phyloP scores from a whole-genome alignment of 2,329 filamentous ascomycete genomes.

The Whalleya microplaca region DNA sequence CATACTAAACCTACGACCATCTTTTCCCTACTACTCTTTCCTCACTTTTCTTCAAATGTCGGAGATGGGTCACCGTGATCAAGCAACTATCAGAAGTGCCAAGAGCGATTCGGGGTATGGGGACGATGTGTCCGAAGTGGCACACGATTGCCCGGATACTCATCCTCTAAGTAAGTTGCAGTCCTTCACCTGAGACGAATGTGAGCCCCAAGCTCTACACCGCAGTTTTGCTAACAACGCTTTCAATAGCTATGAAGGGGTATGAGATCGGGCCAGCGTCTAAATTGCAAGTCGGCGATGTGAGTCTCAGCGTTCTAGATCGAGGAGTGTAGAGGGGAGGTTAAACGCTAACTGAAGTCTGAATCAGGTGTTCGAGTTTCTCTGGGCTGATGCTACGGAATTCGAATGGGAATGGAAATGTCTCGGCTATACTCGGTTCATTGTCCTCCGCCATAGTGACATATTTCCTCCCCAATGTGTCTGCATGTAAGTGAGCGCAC shows the following conservation, averaged over 20 bases:
- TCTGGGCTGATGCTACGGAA: slow-evolving; percentile 42
- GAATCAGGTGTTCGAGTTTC: slow-evolving; percentile 41
- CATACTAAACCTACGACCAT: slow-evolving; percentile 14
- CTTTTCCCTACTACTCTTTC: slow-evolving; percentile 27
- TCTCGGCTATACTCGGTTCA: slow-evolving; percentile 42
- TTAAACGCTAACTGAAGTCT: slow-evolving; percentile 11
- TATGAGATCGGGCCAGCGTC: slow-evolving; percentile 41
- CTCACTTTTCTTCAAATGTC: slow-evolving; percentile 33
- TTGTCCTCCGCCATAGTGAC: slow-evolving; percentile 42
- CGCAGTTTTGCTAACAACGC: slow-evolving; percentile 12
- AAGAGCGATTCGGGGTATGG: slow-evolving; percentile 42
- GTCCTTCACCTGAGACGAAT: slow-evolving; percentile 1
- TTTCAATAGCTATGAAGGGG: slow-evolving; percentile 37
- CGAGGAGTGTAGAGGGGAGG: background rate
- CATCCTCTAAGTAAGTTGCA: slow-evolving; percentile 39
- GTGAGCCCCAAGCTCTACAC: background rate
- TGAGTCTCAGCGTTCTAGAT: slow-evolving; percentile 26
- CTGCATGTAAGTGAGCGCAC: slow-evolving; percentile 40
- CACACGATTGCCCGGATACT: slow-evolving; percentile 33
- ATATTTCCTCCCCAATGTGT: slow-evolving; percentile 40
- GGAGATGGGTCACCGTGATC: slow-evolving; percentile 42
- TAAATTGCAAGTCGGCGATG: slow-evolving; percentile 41
- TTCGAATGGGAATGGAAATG: slow-evolving; percentile 46
- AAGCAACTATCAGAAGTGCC: slow-evolving; percentile 39
- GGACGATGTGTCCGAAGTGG: slow-evolving; percentile 38